phyloP scores from a whole-genome alignment of 768 basidiomycete genomes.

The Macrocybe gigantea region DNA sequence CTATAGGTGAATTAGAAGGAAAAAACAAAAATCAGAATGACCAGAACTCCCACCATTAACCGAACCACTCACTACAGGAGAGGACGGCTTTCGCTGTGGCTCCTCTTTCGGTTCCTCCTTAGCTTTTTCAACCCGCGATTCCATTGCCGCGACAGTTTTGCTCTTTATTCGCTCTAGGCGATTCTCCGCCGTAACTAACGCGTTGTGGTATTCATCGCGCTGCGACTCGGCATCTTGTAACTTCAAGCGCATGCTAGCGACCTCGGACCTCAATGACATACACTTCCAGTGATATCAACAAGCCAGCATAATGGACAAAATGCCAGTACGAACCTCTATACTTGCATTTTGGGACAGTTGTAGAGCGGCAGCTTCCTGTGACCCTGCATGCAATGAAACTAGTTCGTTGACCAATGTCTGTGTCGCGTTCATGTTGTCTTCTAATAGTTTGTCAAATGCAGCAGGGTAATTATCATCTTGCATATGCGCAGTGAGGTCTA shows the following conservation, averaged over 20 bases:
- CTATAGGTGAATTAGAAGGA: constrained; percentile 44
- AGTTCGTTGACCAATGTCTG: constrained; percentile 55
- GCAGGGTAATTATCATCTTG: constrained; percentile 29
- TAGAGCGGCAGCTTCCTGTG: constrained; percentile 30
- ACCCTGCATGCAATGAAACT: constrained; percentile 26
- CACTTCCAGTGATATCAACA: constrained; percentile 34
- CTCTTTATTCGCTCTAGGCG: constrained; percentile 59
- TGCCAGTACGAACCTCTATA: constrained; percentile 47
- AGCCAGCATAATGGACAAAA: not conserved
- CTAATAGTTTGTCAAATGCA: constrained; percentile 35
- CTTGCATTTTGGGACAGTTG: constrained; percentile 46
- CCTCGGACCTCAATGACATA: constrained; percentile 50
- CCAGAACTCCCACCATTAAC: constrained; percentile 60
- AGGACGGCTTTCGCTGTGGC: constrained; percentile 45
- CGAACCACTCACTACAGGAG: constrained; percentile 71
- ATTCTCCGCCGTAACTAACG: constrained; percentile 52
- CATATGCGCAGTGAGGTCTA: constrained; percentile 38
- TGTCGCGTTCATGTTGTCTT: constrained; percentile 52
- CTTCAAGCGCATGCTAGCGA: constrained; percentile 41
- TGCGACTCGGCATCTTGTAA: constrained; percentile 46
- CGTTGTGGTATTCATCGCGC: constrained; percentile 41
- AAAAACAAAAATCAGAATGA: constrained; percentile 29
- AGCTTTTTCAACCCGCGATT: constrained; percentile 27
- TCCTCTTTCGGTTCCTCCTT: constrained; percentile 38
- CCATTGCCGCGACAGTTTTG: constrained; percentile 42